Evolutionary conservation across 2,329 filamentous ascomycete species (phyloP).

Genomic region (Sarocladium strictum): DNA sequence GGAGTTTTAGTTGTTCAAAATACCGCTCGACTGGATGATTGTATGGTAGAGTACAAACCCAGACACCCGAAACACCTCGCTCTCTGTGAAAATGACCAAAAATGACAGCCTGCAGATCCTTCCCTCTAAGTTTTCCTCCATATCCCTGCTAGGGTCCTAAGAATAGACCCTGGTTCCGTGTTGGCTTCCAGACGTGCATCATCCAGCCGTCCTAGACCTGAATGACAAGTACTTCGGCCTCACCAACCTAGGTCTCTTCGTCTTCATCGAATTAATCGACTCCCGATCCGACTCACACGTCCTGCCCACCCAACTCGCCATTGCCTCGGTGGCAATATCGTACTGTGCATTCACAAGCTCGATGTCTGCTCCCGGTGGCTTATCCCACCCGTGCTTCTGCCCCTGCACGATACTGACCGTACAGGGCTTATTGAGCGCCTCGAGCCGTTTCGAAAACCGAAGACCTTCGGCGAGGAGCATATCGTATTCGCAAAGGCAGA

Average conservation of each 20-base stretch:
- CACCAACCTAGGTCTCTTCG: slow-evolving; percentile 24
- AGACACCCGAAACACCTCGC: slow-evolving; percentile 4
- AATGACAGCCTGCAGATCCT: neutral
- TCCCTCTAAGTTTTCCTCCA: neutral
- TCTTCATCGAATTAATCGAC: slow-evolving; percentile 28
- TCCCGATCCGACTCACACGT: slow-evolving; percentile 30
- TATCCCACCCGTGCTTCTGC: slow-evolving; percentile 45
- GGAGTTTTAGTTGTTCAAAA: neutral
- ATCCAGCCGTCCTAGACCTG: neutral
- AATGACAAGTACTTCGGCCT: slow-evolving; percentile 23
- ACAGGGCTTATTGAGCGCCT: slow-evolving; percentile 24
- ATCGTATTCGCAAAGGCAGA: slow-evolving; percentile 59
- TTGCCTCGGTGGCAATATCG: slow-evolving; percentile 32
- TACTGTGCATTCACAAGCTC: slow-evolving; percentile 40
- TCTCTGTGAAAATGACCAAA: neutral
- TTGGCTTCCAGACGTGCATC: too few species aligned
- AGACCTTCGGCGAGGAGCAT: slow-evolving; percentile 58
- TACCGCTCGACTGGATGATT: neutral
- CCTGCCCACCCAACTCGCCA: slow-evolving; percentile 36
- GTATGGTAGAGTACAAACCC: neutral
- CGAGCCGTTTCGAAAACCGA: slow-evolving; percentile 53
- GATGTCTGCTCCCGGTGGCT: slow-evolving; percentile 37
- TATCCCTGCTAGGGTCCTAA: too few species aligned
- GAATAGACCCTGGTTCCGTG: too few species aligned
- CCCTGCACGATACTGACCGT: slow-evolving; percentile 37